A percentile compares a stretch with the other conserved stretches of the same genome.
Evolutionary conservation across 2,329 filamentous ascomycete genomes (phyloP).

Genomic region (Colletotrichum tamarilloi): DNA sequence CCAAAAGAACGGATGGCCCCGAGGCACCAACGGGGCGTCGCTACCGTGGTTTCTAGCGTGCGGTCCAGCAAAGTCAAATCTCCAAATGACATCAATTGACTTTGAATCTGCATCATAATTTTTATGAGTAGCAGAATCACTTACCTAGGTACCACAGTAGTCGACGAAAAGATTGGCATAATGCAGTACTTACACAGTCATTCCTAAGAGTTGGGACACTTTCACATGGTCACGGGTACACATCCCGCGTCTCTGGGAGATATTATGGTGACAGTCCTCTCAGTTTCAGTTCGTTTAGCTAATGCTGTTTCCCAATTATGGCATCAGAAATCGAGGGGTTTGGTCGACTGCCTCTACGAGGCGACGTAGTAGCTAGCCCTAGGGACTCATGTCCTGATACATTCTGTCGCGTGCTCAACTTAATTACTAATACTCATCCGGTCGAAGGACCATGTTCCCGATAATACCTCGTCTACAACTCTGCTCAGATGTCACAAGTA

Average conservation of each 20-base stretch:
- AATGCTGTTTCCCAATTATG: not conserved
- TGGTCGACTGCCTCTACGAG: no score
- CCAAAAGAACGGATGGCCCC: not conserved
- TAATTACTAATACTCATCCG: not conserved
- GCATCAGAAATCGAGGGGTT: not conserved
- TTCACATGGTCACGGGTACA: not conserved
- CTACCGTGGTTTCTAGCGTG: not conserved
- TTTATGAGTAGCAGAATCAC: not conserved
- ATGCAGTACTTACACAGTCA: not conserved
- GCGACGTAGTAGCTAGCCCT: no score
- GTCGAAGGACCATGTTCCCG: no score
- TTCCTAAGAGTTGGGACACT: not conserved
- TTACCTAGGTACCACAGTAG: no score
- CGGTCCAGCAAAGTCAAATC: not conserved
- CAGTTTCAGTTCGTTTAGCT: not conserved
- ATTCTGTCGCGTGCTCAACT: not conserved
- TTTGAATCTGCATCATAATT: not conserved
- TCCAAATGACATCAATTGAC: not conserved
- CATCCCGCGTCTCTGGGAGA: not conserved
- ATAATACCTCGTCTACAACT: not conserved
- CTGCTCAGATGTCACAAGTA: slow-evolving; percentile 37
- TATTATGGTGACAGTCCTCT: not conserved
- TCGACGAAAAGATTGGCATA: not conserved
- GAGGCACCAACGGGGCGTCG: not conserved
- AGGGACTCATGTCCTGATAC: no score